These are phyloP conservation scores for Kluyveromyces nonfermentans DNA, from an alignment of 805 yeast species.

Conservation along the genomic window DNA sequence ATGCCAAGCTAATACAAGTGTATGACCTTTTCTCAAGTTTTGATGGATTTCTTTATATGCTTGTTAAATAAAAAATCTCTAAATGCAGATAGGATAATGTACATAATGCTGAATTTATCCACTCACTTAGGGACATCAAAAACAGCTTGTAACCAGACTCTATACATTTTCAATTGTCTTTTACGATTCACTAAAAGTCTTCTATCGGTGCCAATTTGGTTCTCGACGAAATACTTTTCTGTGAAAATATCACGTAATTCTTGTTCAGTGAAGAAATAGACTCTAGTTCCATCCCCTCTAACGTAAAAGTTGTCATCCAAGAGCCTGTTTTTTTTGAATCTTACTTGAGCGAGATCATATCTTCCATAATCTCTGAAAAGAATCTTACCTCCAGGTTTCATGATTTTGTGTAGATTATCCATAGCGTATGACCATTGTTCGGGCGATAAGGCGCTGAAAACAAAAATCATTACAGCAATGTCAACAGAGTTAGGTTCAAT, in stretches of 20 bases:
- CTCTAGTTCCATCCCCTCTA: constrained; percentile 97
- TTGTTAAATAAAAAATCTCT: constrained; percentile 4
- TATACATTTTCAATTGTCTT: constrained; percentile 86
- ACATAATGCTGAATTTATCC: constrained; percentile 4
- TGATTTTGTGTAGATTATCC: constrained; percentile 51
- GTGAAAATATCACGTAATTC: constrained; percentile 72
- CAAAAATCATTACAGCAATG: constrained; percentile 89
- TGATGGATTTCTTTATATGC: constrained; percentile 57
- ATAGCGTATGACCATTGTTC: constrained; percentile 83
- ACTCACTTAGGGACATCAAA: constrained; percentile 38
- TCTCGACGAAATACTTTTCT: constrained; percentile 49
- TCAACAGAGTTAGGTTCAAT: constrained; percentile 77
- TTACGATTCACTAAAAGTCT: constrained; percentile 86
- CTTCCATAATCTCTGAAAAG: constrained; percentile 92
- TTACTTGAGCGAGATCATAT: constrained; percentile 88
- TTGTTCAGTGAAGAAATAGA: constrained; percentile 92
- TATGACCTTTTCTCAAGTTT: constrained; percentile 38
- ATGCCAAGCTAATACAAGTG: constrained; percentile 37
- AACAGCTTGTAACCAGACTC: constrained; percentile 95
- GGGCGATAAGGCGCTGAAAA: constrained; percentile 87
- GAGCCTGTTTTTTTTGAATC: constrained; percentile 81
- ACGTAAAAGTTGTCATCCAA: constrained; percentile 90
- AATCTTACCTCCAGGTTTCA: constrained; percentile 90
- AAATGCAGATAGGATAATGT: not conserved
- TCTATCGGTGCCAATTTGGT: constrained; percentile 80